phyloP scores from a whole-genome alignment of 2,329 filamentous ascomycete genomes.

The Penicillium sp. region DNA sequence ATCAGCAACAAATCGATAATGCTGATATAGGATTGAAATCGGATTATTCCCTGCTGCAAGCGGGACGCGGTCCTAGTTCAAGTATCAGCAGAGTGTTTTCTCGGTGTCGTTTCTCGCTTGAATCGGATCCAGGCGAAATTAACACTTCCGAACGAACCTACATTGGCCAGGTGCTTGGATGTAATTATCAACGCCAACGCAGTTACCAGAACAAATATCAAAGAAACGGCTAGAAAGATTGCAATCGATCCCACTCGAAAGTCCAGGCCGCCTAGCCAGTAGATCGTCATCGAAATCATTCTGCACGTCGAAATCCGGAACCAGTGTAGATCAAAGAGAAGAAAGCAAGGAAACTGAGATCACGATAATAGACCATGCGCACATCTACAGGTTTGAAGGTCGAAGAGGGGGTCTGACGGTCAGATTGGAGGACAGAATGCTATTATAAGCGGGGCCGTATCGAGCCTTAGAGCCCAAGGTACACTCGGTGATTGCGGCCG shows the following conservation, averaged over 20 bases:
- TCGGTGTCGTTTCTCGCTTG: neutral
- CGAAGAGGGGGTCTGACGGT: neutral
- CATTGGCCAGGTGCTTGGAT: conserved; percentile 15
- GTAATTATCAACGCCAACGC: conserved; percentile 8
- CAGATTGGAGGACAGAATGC: neutral
- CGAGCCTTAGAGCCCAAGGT: neutral
- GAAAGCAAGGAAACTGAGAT: neutral
- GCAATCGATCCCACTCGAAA: neutral
- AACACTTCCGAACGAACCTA: conserved; percentile 5
- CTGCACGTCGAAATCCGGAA: neutral
- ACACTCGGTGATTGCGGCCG: neutral
- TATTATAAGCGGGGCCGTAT: neutral
- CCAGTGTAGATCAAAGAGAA: neutral
- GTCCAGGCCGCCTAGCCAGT: neutral
- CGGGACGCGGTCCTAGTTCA: conserved; percentile 8
- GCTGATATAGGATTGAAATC: conserved; percentile 16
- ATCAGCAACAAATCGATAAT: conserved; percentile 21
- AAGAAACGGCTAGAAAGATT: neutral
- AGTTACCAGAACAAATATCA: neutral
- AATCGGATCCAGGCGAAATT: neutral
- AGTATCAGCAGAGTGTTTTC: neutral
- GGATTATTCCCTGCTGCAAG: conserved; percentile 7
- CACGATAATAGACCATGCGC: neutral
- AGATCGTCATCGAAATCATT: neutral
- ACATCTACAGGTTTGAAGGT: neutral